These are phyloP conservation scores for Colletotrichum lini DNA, from an alignment of 2,329 filamentous ascomycete genomes.

Conservation along the genomic window DNA sequence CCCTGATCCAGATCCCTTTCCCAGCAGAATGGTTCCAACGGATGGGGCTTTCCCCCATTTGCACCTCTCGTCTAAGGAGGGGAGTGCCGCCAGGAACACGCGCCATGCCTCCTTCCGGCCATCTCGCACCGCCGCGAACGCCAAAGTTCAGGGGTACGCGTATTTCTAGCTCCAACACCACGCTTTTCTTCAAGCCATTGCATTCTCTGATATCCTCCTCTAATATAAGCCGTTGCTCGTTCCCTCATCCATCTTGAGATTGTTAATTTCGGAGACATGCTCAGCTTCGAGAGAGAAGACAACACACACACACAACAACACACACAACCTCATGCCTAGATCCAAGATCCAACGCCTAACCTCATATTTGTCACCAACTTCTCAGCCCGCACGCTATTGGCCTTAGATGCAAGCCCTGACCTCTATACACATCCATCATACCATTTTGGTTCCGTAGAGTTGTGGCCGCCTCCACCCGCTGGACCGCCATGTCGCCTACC, in stretches of 20 bases:
- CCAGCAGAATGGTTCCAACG: constrained; percentile 31
- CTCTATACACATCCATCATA: not conserved
- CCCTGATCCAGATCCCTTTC: not conserved
- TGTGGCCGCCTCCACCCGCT: not conserved
- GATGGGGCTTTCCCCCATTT: constrained; percentile 24
- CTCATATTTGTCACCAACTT: not conserved
- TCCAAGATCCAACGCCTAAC: not conserved
- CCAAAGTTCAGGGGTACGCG: constrained; percentile 10
- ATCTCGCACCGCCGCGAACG: constrained; percentile 7
- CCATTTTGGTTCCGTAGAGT: not conserved
- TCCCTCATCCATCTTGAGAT: not conserved
- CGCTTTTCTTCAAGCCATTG: constrained; percentile 13
- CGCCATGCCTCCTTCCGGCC: constrained; percentile 26
- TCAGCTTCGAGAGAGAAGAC: not conserved
- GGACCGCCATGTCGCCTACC: constrained; percentile 34
- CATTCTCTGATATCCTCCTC: not conserved
- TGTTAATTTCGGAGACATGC: not conserved
- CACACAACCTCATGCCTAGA: not conserved
- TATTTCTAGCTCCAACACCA: constrained; percentile 22
- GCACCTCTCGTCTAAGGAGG: constrained; percentile 24
- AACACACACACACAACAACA: not conserved
- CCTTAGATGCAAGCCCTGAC: constrained; percentile 16
- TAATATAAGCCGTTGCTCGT: constrained; percentile 25
- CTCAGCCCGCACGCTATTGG: not conserved
- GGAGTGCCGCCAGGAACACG: constrained; percentile 8